Evolutionary conservation across 2,329 filamentous ascomycete genomes (phyloP), one percentile per base, ranked within the genome.

Genomic region (Colletotrichum cereale): DNA sequence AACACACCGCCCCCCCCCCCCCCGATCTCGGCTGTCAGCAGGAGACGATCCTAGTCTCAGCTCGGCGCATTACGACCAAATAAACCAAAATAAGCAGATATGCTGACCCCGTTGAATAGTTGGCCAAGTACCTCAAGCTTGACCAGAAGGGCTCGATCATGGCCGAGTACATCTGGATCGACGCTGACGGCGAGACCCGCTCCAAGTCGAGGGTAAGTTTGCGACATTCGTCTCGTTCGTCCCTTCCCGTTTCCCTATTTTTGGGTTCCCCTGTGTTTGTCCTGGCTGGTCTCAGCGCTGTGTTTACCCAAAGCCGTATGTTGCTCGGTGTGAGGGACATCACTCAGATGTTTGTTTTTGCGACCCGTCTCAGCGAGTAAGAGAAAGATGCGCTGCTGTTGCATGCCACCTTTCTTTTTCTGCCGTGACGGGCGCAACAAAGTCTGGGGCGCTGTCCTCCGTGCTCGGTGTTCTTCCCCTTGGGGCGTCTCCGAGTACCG

Each of bases 121-220:
- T 98, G 83, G 86, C 92, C 84, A 98, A 98, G 86, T 98, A 96
- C 89, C 90, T 96, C 85, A 87, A 88, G 80, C 93, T 98, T 79
- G 92, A 95, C 83, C 96, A 98, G 87, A 93, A 92, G 83, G 95
- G 95, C 83, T 87, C 86, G 78, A 88, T 97, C 81, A 96, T 97
- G 84, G 96, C 95, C 80, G 96, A 98, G 87, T 98, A 98, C 86
- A 91, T 98, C 88, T 98, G 96, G 96, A 92, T 98, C 82, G 95
- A 98, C 81, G 88, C 93, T 75, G 84, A 86, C 75, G 95, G 95
- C 82, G 92, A 92, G 79, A 89, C 93, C 78, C 95, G 96, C 79
- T 97, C 95, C 82, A 99, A 98, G 88, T 96, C 93, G 81, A 97
- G 95, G 89, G 96, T 98, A 88, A 88, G 94, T 88, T 75, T 73